phyloP scores from a whole-genome alignment of 2,329 filamentous ascomycete genomes.

The Aspergillus ibericus region DNA sequence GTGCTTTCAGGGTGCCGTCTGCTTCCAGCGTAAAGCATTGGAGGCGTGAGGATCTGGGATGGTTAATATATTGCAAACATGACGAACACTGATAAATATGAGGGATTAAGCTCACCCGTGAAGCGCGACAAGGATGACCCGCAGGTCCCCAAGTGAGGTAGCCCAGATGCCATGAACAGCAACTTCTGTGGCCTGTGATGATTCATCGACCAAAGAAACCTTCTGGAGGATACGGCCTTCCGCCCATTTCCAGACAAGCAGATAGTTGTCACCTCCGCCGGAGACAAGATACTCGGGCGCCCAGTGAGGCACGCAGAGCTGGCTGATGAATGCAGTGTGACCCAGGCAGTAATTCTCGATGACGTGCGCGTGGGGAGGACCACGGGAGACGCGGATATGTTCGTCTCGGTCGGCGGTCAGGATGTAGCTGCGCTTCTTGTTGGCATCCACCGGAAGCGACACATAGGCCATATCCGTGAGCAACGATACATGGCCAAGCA shows the following conservation, averaged over 20 bases:
- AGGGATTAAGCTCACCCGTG: constrained; percentile 55
- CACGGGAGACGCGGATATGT: constrained; percentile 86
- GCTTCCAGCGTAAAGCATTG: constrained; percentile 63
- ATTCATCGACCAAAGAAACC: constrained; percentile 27
- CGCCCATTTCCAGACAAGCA: constrained; percentile 83
- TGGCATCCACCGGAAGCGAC: constrained; percentile 41
- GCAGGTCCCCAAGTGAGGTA: constrained; percentile 22
- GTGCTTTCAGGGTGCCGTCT: constrained; percentile 52
- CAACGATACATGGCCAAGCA: constrained; percentile 94
- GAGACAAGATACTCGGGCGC: constrained; percentile 69
- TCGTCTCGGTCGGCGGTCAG: constrained; percentile 70
- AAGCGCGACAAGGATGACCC: constrained; percentile 52
- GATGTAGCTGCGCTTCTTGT: constrained; percentile 56
- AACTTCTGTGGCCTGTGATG: constrained; percentile 29
- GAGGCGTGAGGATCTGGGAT: constrained; percentile 64
- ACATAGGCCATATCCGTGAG: constrained; percentile 58
- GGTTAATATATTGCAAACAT: constrained; percentile 31
- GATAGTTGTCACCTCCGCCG: constrained; percentile 77
- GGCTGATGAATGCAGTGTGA: constrained; percentile 80
- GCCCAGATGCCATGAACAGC: constrained; percentile 56
- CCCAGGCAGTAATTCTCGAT: constrained; percentile 89
- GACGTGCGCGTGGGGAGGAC: constrained; percentile 77
- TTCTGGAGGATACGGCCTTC: constrained; percentile 36
- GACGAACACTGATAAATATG: not conserved
- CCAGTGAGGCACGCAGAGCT: constrained; percentile 64